Evolutionary conservation across 2,329 filamentous ascomycete species (phyloP).

Genomic region (Penicillium sp.): DNA sequence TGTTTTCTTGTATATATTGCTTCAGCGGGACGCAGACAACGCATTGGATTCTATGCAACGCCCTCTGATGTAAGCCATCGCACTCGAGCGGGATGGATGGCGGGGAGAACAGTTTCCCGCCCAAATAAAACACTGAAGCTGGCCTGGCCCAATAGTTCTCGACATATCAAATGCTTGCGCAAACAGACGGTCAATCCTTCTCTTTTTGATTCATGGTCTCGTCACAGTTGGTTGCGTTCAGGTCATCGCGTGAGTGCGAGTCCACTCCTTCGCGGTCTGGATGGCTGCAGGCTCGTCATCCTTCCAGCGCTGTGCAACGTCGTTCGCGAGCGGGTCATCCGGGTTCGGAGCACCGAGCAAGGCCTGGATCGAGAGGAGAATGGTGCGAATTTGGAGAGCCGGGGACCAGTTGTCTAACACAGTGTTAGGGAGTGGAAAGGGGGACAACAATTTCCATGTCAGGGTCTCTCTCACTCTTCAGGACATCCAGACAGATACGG

Average conservation of each 20-base stretch:
- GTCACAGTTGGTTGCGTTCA: conserved; percentile 30
- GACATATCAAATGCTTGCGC: conserved; percentile 12
- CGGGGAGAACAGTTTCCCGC: conserved; percentile 10
- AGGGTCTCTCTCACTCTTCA: conserved; percentile 70
- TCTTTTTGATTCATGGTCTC: conserved; percentile 36
- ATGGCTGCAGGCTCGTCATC: conserved; percentile 92
- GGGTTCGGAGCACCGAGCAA: conserved; percentile 94
- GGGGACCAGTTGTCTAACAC: conserved; percentile 92
- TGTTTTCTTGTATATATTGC: not conserved
- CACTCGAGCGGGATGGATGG: conserved; percentile 6
- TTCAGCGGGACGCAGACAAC: not conserved
- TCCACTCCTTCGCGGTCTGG: conserved; percentile 89
- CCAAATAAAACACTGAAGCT: conserved; percentile 8
- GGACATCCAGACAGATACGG: conserved; percentile 91
- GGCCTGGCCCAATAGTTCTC: conserved; percentile 15
- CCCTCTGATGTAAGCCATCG: conserved; percentile 8
- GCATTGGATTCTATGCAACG: conserved; percentile 18
- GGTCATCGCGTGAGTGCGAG: conserved; percentile 70
- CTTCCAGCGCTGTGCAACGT: conserved; percentile 97
- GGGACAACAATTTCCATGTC: not conserved
- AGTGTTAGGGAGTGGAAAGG: conserved; percentile 6
- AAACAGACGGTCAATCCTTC: conserved; percentile 14
- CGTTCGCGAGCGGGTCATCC: conserved; percentile 95
- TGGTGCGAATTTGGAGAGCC: conserved; percentile 94
- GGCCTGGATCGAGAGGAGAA: conserved; percentile 97